Conservation (phyloP, 2,329 filamentous ascomycete species). For the Ascomycota sp. region DNA sequence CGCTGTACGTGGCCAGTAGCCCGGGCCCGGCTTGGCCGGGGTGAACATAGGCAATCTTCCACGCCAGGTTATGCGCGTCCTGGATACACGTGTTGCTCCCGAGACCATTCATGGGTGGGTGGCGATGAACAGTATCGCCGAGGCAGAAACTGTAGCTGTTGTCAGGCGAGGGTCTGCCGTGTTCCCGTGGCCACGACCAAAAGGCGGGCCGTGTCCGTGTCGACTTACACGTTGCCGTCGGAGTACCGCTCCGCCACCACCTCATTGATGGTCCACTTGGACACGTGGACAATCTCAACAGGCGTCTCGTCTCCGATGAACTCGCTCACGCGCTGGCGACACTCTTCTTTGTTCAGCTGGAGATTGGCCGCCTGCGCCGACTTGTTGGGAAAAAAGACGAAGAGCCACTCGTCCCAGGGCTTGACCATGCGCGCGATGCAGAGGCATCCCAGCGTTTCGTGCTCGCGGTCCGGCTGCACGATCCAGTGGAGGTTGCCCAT, state of each 20-base stretch:
- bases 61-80: constrained; percentile 34
- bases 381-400: constrained; percentile 26
- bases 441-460: constrained; percentile 29
- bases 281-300: constrained; percentile 29
- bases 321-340: constrained; percentile 21
- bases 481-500: constrained; percentile 41
- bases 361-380: constrained; percentile 13
- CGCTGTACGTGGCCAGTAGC: constrained; percentile 21
- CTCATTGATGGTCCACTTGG: constrained; percentile 42
- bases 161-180: background rate
- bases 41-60: constrained; percentile 29
- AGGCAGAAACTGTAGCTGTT: constrained; percentile 23
- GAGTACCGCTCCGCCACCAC: constrained; percentile 36
- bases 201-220: too few relatives aligned
- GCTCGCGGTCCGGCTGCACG: constrained; percentile 30
- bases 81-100: constrained; percentile 39
- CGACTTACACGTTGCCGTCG: constrained; percentile 22
- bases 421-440: constrained; percentile 37
- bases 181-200: background rate
- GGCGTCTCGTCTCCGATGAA: constrained; percentile 33
- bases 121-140: constrained; percentile 36
- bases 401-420: constrained; percentile 43
- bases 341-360: constrained; percentile 23
- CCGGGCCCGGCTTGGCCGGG: constrained; percentile 10
- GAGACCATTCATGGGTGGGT: constrained; percentile 35